Percentiles rank a stretch among this genome's conserved stretches.
These are phyloP conservation scores for Tinospora cordifolia DNA, from an alignment of 164 flowering plant genomes.

Conservation along the genomic window DNA sequence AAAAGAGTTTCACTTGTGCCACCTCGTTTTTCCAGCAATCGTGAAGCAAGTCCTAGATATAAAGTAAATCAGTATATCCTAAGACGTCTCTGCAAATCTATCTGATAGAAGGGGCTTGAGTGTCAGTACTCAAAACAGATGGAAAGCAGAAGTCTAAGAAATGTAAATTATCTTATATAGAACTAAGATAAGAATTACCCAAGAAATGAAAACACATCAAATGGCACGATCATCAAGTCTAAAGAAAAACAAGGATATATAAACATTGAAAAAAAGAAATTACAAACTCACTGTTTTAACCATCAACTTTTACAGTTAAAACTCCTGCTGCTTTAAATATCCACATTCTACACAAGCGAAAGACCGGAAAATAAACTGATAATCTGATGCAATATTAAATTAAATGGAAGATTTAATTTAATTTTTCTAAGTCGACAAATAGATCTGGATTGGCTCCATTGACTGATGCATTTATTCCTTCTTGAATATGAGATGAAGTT, in stretches of 20 bases:
- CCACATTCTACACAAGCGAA: not conserved
- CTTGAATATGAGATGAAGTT: not conserved
- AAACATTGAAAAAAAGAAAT: not conserved
- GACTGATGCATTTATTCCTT: not conserved
- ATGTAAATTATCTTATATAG: not conserved
- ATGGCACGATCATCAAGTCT: too few species aligned
- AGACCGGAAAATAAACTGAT: not conserved
- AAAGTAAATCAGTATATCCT: not conserved
- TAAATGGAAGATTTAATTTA: not conserved
- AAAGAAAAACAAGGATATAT: not conserved
- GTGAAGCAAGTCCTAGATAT: not conserved
- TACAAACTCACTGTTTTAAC: not conserved
- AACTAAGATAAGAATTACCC: not conserved
- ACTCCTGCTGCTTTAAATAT: not conserved
- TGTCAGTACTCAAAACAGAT: not conserved
- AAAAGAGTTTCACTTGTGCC: not conserved
- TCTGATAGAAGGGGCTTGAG: not conserved
- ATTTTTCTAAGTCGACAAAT: constrained; percentile 1
- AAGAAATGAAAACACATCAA: not conserved
- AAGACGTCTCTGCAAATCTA: not conserved
- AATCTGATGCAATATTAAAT: not conserved
- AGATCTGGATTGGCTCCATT: not conserved
- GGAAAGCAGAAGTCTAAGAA: not conserved
- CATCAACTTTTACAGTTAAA: not conserved
- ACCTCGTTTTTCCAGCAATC: not conserved